Conservation (phyloP, 495 filamentous ascomycete species). For the Tuber magnatum region DNA sequence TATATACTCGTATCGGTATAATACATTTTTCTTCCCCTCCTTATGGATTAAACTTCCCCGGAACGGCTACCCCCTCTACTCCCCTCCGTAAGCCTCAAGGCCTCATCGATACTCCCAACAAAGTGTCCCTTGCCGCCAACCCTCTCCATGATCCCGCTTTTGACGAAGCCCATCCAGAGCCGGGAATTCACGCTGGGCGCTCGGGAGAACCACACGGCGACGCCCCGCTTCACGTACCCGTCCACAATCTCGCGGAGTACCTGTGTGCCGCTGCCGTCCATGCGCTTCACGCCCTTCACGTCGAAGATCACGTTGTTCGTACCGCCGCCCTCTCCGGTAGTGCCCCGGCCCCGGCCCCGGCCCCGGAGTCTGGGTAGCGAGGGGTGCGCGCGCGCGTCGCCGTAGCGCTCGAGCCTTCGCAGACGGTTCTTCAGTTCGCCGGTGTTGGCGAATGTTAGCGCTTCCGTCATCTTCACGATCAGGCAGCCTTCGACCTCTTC, state of each 20-base stretch:
- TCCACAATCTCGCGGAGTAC: slow-evolving; percentile 84
- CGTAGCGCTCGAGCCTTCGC: slow-evolving; percentile 77
- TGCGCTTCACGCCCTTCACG: slow-evolving; percentile 84
- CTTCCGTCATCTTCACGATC: slow-evolving; percentile 95
- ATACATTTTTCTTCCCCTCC: not conserved
- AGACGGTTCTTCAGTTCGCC: slow-evolving; percentile 82
- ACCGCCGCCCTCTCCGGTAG: slow-evolving; percentile 52
- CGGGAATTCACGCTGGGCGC: slow-evolving; percentile 53
- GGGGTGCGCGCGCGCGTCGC: slow-evolving; percentile 73
- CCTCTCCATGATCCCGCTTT: slow-evolving; percentile 73
- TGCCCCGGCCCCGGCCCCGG: slow-evolving; percentile 39
- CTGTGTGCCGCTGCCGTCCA: slow-evolving; percentile 89
- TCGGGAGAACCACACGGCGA: slow-evolving; percentile 81
- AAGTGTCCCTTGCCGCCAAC: slow-evolving; percentile 68
- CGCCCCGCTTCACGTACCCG: slow-evolving; percentile 61
- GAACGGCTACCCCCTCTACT: slow-evolving; percentile 9
- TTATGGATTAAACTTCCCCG: slow-evolving; percentile 8
- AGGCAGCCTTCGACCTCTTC: slow-evolving; percentile 87
- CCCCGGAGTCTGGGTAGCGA: slow-evolving; percentile 67
- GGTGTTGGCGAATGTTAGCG: slow-evolving; percentile 93
- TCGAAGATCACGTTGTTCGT: slow-evolving; percentile 93
- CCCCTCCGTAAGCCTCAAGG: slow-evolving; percentile 49
- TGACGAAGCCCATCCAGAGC: slow-evolving; percentile 66
- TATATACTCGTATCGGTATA: not conserved
- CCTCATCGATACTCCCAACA: slow-evolving; percentile 74